Evolutionary conservation across 768 basidiomycete genomes (phyloP), one percentile per base, ranked within the genome.

Genomic region (Tephrocybe sp.): DNA sequence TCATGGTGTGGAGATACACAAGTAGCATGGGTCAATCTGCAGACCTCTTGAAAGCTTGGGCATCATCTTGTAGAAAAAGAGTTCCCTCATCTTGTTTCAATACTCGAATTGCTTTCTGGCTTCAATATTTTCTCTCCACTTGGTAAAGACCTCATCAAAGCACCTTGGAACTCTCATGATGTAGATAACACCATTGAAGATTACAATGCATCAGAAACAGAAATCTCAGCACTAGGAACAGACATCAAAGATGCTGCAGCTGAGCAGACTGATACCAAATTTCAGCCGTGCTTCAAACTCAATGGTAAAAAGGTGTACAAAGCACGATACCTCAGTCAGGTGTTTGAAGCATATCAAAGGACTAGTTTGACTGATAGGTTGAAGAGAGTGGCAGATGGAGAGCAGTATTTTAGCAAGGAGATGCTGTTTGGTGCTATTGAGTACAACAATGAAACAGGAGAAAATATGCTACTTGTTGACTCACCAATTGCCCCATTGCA

Each of bases 1-100:
- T 66, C 64, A 7, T 73, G 70, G 69, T 35, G 48, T 11, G 71
- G 71, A 0, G 61, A 72, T 47, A 57, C 67, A 5, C 40, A 49
- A 2, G 60, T 74, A 5, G 42, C 23, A 6, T 35, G 56, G 23
- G 59, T 68, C 16, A 59, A 55, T 35, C 53, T 68, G 6, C 54
- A 62, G n/a, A 69, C 66, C 5, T 61, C 19, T 4, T 35, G 34
- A 35, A 31, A 31, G 9, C 4, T 33, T 4, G 39, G 39, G 1
- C 12, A 13, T 16, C 30, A 22, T 9, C 26, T 16, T 1, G 16
- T 48, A 16, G 39, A 48, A n/a, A 13, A 39, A 16, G 1, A 17
- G 9, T 41, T 40, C 23, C 38, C 23, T 39, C 2, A 16, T 26
- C 33, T 47, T 34, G 10, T 13, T 8, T 7, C 23, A n/a, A n/a